Conservation (phyloP, 1,284 basidiomycete species). For the Neolentinus lepideus region DNA sequence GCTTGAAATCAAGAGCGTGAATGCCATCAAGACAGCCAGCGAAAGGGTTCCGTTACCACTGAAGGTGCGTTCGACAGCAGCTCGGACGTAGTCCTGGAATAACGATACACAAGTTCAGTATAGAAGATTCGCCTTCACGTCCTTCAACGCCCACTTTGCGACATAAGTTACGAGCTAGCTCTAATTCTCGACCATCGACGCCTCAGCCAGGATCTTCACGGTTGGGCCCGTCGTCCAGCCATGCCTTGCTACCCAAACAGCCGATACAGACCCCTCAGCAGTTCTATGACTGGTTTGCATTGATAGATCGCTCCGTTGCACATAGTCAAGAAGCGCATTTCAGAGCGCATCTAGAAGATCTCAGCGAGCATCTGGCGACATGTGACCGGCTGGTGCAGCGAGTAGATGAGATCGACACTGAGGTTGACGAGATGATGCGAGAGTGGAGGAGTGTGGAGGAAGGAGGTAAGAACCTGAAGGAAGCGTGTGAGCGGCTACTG, state of each 20-base stretch:
- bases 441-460: slow-evolving; percentile 85
- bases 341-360: slow-evolving; percentile 70
- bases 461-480: slow-evolving; percentile 78
- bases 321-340: slow-evolving; percentile 90
- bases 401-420: slow-evolving; percentile 64
- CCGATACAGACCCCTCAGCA: slow-evolving; percentile 85
- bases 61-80: slow-evolving; percentile 45
- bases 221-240: slow-evolving; percentile 19
- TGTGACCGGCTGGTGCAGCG: slow-evolving; percentile 67
- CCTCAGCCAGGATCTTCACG: slow-evolving; percentile 12
- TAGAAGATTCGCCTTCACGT: slow-evolving; percentile 29
- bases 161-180: slow-evolving; percentile 24
- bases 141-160: slow-evolving; percentile 34
- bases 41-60: slow-evolving; percentile 58
- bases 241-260: slow-evolving; percentile 57
- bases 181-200: slow-evolving; percentile 11
- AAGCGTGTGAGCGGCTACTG: slow-evolving; percentile 82
- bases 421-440: slow-evolving; percentile 76
- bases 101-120: slow-evolving; percentile 25
- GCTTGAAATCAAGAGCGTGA: slow-evolving; percentile 60
- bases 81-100: neutral
- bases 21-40: slow-evolving; percentile 53
- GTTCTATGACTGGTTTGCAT: slow-evolving; percentile 91
- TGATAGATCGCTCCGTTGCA: slow-evolving; percentile 81
- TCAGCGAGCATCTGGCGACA: slow-evolving; percentile 66